A percentile compares a stretch with the other conserved stretches of the same genome.
These are phyloP conservation scores for Fusarium buxicola DNA, from an alignment of 2,329 filamentous ascomycete species.

Conservation along the genomic window DNA sequence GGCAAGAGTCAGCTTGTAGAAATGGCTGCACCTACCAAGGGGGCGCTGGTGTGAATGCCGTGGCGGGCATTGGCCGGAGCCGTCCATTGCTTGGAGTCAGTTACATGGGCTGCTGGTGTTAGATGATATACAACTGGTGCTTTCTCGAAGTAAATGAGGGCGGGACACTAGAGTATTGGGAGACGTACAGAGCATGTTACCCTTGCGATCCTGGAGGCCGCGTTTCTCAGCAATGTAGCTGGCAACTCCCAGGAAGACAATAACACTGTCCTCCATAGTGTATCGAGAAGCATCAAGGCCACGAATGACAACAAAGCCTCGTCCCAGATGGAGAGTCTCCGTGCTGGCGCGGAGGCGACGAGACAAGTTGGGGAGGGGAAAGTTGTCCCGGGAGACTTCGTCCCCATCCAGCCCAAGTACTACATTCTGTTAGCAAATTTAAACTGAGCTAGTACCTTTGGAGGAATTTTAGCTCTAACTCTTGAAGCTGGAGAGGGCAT, in stretches of 20 bases:
- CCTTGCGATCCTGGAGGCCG: constrained; percentile 62
- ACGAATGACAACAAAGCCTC: constrained; percentile 65
- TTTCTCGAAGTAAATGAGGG: background rate
- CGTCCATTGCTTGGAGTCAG: constrained; percentile 59
- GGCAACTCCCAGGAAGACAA: constrained; percentile 67
- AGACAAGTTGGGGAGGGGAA: constrained; percentile 55
- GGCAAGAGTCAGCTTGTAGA: constrained; percentile 4
- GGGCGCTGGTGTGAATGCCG: constrained; percentile 61
- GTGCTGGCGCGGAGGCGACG: constrained; percentile 51
- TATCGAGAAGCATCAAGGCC: constrained; percentile 63
- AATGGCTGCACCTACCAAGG: constrained; percentile 52
- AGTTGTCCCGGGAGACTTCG: constrained; percentile 48
- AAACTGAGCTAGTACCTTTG: background rate
- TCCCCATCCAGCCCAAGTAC: constrained; percentile 36
- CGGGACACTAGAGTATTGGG: background rate
- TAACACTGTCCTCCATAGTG: constrained; percentile 64
- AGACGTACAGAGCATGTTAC: constrained; percentile 59
- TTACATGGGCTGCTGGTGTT: constrained; percentile 57
- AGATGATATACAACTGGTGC: constrained; percentile 12
- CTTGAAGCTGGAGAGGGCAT: constrained; percentile 46
- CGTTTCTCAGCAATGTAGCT: constrained; percentile 66
- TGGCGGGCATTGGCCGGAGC: constrained; percentile 58
- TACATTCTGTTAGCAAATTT: constrained; percentile 28
- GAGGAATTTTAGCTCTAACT: constrained; percentile 26
- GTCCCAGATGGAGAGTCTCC: constrained; percentile 53